These are phyloP conservation scores for Austroboletus novae-zelandiae DNA, from an alignment of 1,284 basidiomycete species.

Conservation along the genomic window DNA sequence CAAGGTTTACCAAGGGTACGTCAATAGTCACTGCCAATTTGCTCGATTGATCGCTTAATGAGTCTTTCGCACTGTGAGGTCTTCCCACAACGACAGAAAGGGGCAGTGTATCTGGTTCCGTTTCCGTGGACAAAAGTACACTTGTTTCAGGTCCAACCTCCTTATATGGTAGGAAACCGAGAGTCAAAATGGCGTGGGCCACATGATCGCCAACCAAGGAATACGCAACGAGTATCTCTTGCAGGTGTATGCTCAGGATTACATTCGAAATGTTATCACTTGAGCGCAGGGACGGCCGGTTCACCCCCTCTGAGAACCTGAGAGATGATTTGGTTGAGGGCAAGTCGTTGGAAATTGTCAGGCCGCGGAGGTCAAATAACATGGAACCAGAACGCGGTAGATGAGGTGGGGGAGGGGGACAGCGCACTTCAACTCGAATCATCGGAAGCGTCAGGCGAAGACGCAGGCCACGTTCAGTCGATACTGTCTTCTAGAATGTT, in stretches of 20 bases:
- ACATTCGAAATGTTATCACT: constrained; percentile 6
- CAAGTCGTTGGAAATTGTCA: constrained; percentile 41
- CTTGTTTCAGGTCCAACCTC: constrained; percentile 13
- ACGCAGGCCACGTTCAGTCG: constrained; percentile 4
- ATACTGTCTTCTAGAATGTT: constrained; percentile 10
- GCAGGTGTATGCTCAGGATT: constrained; percentile 31
- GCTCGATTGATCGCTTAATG: constrained; percentile 11
- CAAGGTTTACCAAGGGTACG: constrained; percentile 64
- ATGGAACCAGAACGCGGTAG: constrained; percentile 61
- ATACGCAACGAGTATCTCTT: constrained; percentile 48
- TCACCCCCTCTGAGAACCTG: constrained; percentile 40
- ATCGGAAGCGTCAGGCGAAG: constrained; percentile 41
- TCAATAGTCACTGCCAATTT: constrained; percentile 44
- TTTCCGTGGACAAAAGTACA: constrained; percentile 27
- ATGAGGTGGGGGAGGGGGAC: constrained; percentile 44
- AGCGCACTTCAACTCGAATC: constrained; percentile 61
- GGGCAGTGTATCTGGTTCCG: constrained; percentile 11
- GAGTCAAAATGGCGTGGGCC: constrained; percentile 25
- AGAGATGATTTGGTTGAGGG: constrained; percentile 27
- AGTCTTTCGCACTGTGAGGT: constrained; percentile 4
- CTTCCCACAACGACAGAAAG: constrained; percentile 24
- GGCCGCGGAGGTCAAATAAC: constrained; percentile 59
- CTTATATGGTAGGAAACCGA: constrained; percentile 22
- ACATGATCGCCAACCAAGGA: constrained; percentile 34
- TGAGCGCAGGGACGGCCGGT: background rate